Percentiles rank a stretch among this genome's conserved stretches.
phyloP scores from a whole-genome alignment of 495 filamentous ascomycete species.

The Evansstolkia leycettana region DNA sequence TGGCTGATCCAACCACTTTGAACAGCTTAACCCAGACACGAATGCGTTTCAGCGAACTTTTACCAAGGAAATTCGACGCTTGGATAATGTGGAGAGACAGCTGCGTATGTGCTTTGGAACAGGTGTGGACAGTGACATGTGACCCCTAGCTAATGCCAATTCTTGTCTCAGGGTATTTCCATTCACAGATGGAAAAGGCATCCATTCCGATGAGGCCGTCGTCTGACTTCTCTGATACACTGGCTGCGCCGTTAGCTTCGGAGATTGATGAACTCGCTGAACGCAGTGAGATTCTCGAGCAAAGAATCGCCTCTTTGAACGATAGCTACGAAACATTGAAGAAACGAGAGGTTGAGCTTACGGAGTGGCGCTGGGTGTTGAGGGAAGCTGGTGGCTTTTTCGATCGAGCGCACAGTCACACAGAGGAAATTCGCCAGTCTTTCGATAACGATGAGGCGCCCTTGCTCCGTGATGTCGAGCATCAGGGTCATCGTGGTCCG shows the following conservation, averaged over 20 bases:
- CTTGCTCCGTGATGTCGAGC: slow-evolving; percentile 76
- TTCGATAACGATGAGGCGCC: slow-evolving; percentile 79
- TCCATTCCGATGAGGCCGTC: slow-evolving; percentile 70
- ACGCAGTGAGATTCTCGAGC: slow-evolving; percentile 81
- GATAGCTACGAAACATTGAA: slow-evolving; percentile 97
- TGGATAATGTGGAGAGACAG: slow-evolving; percentile 97
- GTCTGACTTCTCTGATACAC: slow-evolving; percentile 70
- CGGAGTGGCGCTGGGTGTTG: slow-evolving; percentile 95
- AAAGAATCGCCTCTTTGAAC: slow-evolving; percentile 79
- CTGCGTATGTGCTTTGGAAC: slow-evolving; percentile 54
- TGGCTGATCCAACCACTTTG: slow-evolving; percentile 4
- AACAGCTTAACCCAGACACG: slow-evolving; percentile 77
- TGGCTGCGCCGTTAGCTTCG: slow-evolving; percentile 74
- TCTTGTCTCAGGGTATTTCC: slow-evolving; percentile 59
- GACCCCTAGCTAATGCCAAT: neutral
- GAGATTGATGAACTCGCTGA: slow-evolving; percentile 95
- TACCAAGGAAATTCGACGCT: slow-evolving; percentile 88
- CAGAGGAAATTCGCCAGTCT: slow-evolving; percentile 88
- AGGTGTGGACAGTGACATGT: neutral
- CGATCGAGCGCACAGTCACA: slow-evolving; percentile 86
- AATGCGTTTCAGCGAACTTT: slow-evolving; percentile 95
- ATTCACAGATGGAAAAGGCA: slow-evolving; percentile 86
- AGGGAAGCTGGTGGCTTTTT: slow-evolving; percentile 95
- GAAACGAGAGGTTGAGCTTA: slow-evolving; percentile 91
- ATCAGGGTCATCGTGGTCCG: slow-evolving; percentile 43